These are phyloP conservation scores for Collariella sp. DNA, from an alignment of 495 filamentous ascomycete species.

Conservation along the genomic window DNA sequence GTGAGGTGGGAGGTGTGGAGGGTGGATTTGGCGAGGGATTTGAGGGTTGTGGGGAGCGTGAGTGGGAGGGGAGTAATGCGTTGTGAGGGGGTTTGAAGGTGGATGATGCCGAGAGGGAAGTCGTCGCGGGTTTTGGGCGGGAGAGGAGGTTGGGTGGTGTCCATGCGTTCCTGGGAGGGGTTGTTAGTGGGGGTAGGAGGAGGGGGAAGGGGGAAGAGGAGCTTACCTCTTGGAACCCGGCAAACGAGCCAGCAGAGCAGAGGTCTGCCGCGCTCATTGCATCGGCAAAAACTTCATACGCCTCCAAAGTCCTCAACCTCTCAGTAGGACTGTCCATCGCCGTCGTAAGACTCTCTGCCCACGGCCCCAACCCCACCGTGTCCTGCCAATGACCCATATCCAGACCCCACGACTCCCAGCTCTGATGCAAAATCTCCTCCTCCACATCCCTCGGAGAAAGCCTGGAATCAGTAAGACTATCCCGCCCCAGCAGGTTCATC, in stretches of 20 bases:
- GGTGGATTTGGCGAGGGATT: slow-evolving; percentile 27
- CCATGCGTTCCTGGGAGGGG: slow-evolving; percentile 40
- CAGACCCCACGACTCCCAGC: slow-evolving; percentile 50
- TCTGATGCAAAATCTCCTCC: slow-evolving; percentile 45
- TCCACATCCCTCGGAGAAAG: slow-evolving; percentile 26
- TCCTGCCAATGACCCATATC: slow-evolving; percentile 41
- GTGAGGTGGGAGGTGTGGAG: slow-evolving; percentile 13
- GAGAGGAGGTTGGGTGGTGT: slow-evolving; percentile 52
- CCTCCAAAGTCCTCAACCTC: slow-evolving; percentile 24
- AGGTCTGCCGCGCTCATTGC: slow-evolving; percentile 47
- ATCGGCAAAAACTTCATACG: slow-evolving; percentile 27
- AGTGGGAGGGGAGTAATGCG: slow-evolving; percentile 20
- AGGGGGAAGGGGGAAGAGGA: slow-evolving; percentile 4
- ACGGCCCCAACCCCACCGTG: slow-evolving; percentile 22
- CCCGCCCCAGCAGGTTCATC: slow-evolving; percentile 69
- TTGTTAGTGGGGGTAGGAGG: slow-evolving; percentile 8
- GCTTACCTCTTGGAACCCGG: slow-evolving; percentile 33
- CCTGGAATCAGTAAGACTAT: slow-evolving; percentile 29
- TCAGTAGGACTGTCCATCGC: slow-evolving; percentile 13
- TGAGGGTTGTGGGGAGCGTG: slow-evolving; percentile 26
- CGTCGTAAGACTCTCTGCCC: slow-evolving; percentile 20
- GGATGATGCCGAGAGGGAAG: slow-evolving; percentile 51
- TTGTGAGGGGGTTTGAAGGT: slow-evolving; percentile 46
- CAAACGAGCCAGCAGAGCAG: slow-evolving; percentile 32
- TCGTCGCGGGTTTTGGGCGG: slow-evolving; percentile 52